These are phyloP conservation scores for Parasitella parasitica DNA, from an alignment of 371 early-diverging fungal species.

Conservation along the genomic window DNA sequence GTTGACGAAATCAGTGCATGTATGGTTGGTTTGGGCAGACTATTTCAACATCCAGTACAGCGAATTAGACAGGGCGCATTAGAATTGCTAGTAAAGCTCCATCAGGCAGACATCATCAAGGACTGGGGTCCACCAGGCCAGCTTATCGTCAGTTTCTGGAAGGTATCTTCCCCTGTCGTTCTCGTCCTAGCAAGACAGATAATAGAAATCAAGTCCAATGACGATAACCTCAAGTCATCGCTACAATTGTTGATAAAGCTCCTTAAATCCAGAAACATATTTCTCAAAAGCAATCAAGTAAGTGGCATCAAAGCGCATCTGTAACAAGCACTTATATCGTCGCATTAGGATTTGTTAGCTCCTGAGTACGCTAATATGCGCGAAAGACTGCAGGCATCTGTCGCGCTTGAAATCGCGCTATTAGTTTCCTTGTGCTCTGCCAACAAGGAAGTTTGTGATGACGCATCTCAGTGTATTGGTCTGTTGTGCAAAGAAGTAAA, in stretches of 20 bases:
- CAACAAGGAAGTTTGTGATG: slow-evolving; percentile 68
- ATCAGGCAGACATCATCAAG: slow-evolving; percentile 46
- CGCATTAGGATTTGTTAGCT: slow-evolving; percentile 16
- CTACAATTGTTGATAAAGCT: slow-evolving; percentile 62
- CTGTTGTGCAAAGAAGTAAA: slow-evolving; percentile 60
- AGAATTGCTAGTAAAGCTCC: slow-evolving; percentile 66
- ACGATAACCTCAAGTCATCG: slow-evolving; percentile 55
- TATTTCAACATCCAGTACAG: slow-evolving; percentile 59
- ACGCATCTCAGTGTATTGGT: slow-evolving; percentile 60
- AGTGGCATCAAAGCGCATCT: neutral
- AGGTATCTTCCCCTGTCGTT: slow-evolving; percentile 54
- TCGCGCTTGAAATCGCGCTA: slow-evolving; percentile 75
- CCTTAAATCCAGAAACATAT: slow-evolving; percentile 62
- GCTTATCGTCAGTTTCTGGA: slow-evolving; percentile 62
- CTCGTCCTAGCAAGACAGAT: slow-evolving; percentile 46
- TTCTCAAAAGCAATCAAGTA: slow-evolving; percentile 56
- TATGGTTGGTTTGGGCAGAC: slow-evolving; percentile 61
- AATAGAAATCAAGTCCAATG: slow-evolving; percentile 52
- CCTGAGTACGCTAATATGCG: slow-evolving; percentile 55
- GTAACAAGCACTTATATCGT: no score
- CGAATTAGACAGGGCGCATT: slow-evolving; percentile 66
- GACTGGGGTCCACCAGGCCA: slow-evolving; percentile 56
- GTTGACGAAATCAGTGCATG: slow-evolving; percentile 64
- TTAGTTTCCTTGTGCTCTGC: slow-evolving; percentile 73
- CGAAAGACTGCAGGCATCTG: slow-evolving; percentile 68